Evolutionary conservation across 1,139 yeast genomes (phyloP), one percentile per base, ranked within the genome.

Genomic region (Candida sojae): DNA sequence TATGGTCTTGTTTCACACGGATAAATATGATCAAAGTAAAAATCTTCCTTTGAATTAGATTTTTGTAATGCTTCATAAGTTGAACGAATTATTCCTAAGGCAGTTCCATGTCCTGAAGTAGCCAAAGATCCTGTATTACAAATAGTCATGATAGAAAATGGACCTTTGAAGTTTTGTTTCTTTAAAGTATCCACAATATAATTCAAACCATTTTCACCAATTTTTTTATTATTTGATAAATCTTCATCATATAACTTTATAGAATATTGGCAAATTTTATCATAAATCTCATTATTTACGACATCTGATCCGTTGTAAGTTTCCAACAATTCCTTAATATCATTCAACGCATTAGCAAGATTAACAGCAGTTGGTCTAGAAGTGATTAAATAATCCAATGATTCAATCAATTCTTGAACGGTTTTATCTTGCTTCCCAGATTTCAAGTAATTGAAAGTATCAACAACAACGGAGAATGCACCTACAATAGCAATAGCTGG

Each of bases 401-500:
- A 73, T 32, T 67, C 59, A 1, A 63, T 38, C 48, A 86, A 68
- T 12, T 67, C 57, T n/a, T 45, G 52, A 4, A 70, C 66, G 0
- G 60, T 48, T 50, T 68, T 67, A 48, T 69, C 60, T 5, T 48
- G 48, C 0, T 51, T 47, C 1, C 44, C 48, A 1, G 48, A 32
- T 13, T 58, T 35, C 29, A 69, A 48, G 36, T 57, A 48, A 35
- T 62, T 60, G 36, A 67, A 53, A 8, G 84, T 67, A 54, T 92
- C 97, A 12, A 88, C 84, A 1, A 89, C 85, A n/a, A 92, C 79
- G 1, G 97, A 80, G 51, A 91, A 77, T 1, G 92, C 84, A 9
- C 97, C 98, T 3, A 93, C 97, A 49, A 93, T 88, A 50, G 98
- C 98, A 61, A 93, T 93, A 2, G 98, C 98, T 0, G 99, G 99